Percentiles rank a stretch among this genome's conserved stretches.
Conservation (phyloP, 441 rosid species). For the Erodium moschatum region DNA sequence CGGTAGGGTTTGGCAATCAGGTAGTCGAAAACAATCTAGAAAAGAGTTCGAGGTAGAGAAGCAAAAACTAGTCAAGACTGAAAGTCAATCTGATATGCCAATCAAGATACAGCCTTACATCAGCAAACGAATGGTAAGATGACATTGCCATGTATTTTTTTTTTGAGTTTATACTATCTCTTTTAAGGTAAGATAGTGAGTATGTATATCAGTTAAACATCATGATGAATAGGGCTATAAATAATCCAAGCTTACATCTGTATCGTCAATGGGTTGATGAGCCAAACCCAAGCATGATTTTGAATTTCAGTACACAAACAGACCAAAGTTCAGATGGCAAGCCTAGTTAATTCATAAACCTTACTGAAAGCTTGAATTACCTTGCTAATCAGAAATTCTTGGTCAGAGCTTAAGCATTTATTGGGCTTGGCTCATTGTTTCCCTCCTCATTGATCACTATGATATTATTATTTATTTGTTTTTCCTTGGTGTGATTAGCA, state of each 20-base stretch:
- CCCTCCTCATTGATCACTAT: background rate
- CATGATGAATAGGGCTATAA: background rate
- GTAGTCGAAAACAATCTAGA: constrained; percentile 73
- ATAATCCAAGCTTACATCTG: background rate
- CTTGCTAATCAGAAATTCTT: background rate
- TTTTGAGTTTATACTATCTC: constrained; percentile 3
- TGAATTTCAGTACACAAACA: background rate
- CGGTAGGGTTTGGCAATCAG: constrained; percentile 97
- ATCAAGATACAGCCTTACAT: constrained; percentile 49
- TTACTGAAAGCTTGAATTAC: background rate
- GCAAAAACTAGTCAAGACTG: constrained; percentile 39
- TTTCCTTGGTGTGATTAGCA: background rate
- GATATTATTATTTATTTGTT: background rate
- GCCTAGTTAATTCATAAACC: background rate
- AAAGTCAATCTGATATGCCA: constrained; percentile 41
- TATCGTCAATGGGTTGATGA: background rate
- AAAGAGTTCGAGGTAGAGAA: constrained; percentile 77
- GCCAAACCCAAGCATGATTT: constrained; percentile 1
- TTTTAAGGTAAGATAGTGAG: background rate
- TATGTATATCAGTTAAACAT: background rate
- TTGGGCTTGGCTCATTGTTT: background rate
- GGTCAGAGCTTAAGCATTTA: background rate
- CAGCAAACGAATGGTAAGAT: constrained; percentile 71
- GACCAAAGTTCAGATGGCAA: background rate
- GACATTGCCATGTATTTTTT: constrained; percentile 9